These are phyloP conservation scores for Puccinia hordei DNA, from an alignment of 1,284 basidiomycete genomes.

Conservation along the genomic window DNA sequence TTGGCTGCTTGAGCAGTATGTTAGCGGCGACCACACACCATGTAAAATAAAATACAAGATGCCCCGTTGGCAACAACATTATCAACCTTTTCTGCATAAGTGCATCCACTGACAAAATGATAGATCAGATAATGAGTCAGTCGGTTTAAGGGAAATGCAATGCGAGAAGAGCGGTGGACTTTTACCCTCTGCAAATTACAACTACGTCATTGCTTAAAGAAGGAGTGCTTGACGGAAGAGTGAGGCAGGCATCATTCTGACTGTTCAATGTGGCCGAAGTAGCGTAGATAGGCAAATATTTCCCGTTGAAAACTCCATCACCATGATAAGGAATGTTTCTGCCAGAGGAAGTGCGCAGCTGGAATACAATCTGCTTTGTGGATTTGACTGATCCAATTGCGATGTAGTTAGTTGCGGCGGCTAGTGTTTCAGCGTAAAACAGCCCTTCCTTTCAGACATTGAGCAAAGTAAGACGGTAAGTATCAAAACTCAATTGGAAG, in stretches of 20 bases:
- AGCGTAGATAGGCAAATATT: constrained; percentile 17
- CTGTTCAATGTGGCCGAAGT: constrained; percentile 13
- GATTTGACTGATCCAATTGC: constrained; percentile 39
- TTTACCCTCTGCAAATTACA: neutral
- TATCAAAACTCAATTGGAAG: too few species aligned
- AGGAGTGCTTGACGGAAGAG: too few species aligned
- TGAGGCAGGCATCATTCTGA: constrained; percentile 28
- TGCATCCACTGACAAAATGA: too few species aligned
- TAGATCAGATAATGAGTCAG: too few species aligned
- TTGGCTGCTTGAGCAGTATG: too few species aligned
- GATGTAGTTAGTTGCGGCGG: constrained; percentile 20
- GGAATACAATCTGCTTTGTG: neutral
- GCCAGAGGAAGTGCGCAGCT: constrained; percentile 15
- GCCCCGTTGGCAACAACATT: constrained; percentile 39
- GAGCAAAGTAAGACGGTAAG: too few species aligned
- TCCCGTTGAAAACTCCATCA: constrained; percentile 21
- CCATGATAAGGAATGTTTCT: constrained; percentile 21
- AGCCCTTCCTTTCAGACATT: too few species aligned
- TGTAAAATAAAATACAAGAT: constrained; percentile 43
- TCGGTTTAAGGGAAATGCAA: too few species aligned
- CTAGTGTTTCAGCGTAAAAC: too few species aligned
- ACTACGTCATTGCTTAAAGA: neutral
- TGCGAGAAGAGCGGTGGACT: neutral
- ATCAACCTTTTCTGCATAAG: too few species aligned
- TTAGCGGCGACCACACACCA: constrained; percentile 17